Conservation (phyloP, 208 protist species). For the Giardia duodenalis region DNA sequence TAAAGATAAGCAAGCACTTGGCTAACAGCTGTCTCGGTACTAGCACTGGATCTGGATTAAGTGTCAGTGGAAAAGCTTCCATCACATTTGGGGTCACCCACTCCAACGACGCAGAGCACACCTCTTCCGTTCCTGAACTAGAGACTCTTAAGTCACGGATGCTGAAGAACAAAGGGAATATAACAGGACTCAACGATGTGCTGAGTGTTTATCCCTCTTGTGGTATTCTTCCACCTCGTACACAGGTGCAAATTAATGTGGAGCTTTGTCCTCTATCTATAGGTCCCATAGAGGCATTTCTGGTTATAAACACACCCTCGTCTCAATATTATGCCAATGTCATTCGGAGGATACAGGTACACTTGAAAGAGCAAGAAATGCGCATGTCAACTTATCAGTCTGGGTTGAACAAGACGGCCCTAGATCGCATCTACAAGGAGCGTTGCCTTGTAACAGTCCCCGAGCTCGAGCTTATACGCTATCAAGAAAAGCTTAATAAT, state of each 20-base stretch:
- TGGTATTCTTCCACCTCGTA: constrained; percentile 17
- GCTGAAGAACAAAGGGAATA: too few species aligned
- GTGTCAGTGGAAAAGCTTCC: background rate
- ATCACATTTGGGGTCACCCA: background rate
- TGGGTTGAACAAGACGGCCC: background rate
- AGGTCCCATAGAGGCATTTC: constrained; percentile 22
- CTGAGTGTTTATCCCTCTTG: background rate
- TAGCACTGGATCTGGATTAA: background rate
- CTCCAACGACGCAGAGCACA: background rate
- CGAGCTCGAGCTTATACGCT: background rate
- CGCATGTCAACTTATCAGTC: background rate
- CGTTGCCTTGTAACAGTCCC: background rate
- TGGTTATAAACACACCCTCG: constrained; percentile 24
- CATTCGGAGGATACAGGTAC: background rate
- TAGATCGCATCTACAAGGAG: background rate
- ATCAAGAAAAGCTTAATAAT: background rate
- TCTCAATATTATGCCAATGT: background rate
- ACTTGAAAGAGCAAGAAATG: background rate
- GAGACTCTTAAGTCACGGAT: too few species aligned
- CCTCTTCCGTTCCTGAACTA: too few species aligned
- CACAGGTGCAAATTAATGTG: background rate
- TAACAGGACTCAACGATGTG: background rate
- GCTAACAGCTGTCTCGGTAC: too few species aligned
- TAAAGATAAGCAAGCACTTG: too few species aligned
- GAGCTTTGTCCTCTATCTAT: background rate